Evolutionary conservation across 1,139 yeast species (phyloP), one percentile per base, ranked within the genome.

Genomic region (Oligophagozyma castellii): DNA sequence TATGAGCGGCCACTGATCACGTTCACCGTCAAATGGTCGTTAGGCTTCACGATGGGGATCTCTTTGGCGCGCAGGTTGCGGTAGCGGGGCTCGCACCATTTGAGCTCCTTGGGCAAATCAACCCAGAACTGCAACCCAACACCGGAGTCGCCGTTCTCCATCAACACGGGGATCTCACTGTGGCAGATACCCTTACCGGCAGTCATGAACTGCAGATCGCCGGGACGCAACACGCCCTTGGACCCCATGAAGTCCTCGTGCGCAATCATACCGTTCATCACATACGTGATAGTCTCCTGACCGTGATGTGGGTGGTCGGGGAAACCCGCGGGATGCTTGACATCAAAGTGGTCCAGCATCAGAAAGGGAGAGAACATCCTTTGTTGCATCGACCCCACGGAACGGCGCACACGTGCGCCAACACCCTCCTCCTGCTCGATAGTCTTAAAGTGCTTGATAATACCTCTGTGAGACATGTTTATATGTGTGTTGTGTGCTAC

Each of bases 241-340:
- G 76, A 62, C 1, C 95, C 95, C 3, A 93, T 80, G 59, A 83
- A 81, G 53, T 84, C 95, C 53, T 81, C 94, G 53, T 84, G 95
- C 16, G 92, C 89, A 55, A 84, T 61, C 34, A 71, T 73, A 28
- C 95, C 95, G 32, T 70, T 63, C 35, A 74, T 55, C 33, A 84
- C 59, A 44, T 75, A 70, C 3, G 94, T 77, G 36, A 84, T 72
- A 16, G 95, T 84, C 54, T 81, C 94, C 55, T 80, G 92, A 18
- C 94, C 94, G 35, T 81, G 68, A 53, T 84, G 95, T 15, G 95
- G 95, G 51, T 84, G 95, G 43, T 80, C 89, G 4, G 94, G 94
- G 59, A 83, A 83, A 0, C 92, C 92, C n/a, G 81, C 80, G 12
- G 65, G 67, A 10, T 70, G 67, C 3, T 60, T 47, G 14, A 70